Base-by-base conservation (phyloP, 1,284 basidiomycete species). In the Ustanciosporium gigantosporum region DNA sequence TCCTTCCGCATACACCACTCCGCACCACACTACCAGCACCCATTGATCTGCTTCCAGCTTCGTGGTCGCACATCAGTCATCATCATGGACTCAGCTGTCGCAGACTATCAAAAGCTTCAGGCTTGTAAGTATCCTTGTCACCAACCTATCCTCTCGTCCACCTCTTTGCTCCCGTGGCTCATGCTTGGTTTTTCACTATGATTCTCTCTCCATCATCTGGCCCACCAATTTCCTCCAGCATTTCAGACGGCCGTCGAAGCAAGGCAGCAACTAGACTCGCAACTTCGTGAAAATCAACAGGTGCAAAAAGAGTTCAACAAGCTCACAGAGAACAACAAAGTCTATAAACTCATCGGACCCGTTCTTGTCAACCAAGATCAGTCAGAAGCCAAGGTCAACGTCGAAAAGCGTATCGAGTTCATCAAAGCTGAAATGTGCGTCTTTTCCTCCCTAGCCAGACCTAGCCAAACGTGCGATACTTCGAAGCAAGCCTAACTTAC, bases 321-420 rank as follows among this genome's bases (percentile, higher is more conserved):
- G 21, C 80, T 96, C 46, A 88, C 87, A 38, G 80, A 86, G 1
- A 84, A 86, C 61, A 95, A 93, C 73, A 84, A 83, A 7, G 84
- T 98, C 7, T 98, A 88, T 82, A 98, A 98, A 81, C 85, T 91
- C 36, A 84, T 95, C 36, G 95, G 94, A 0, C 90, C 91, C 1
- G 88, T 92, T 2, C 84, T 98, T 19, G 86, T 97, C 6, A 86
- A 88, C 69, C 94, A 97, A 79, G 93, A 96, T 62, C 86, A 87
- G 68, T 79, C 79, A 5, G 95, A 97, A 68, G 94, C 94, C 9
- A 89, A 88, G 75, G 82, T 81, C 48, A 96, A 94, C 73, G 90
- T 98, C 24, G 86, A 91, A 60, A 96, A 90, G 50, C 86, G 94
- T 5, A 80, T 98, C 31, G 90, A 91, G 55, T 96, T 91, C 79